A percentile compares a stretch with the other conserved stretches of the same genome.
These are phyloP conservation scores for Pseudotsuga menziesii DNA, from an alignment of 75 land plant genomes.

Conservation along the genomic window DNA sequence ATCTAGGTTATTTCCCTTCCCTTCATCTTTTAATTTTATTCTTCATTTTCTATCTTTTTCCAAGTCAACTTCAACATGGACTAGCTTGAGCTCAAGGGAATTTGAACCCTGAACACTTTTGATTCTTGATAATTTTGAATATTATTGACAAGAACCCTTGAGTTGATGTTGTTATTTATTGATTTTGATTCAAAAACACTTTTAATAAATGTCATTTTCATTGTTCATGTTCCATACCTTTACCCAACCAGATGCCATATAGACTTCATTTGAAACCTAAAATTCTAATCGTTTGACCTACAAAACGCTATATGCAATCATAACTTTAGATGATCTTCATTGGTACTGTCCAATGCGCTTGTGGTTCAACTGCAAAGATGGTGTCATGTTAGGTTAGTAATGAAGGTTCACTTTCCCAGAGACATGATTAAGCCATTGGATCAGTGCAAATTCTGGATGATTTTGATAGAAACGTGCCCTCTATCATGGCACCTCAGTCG, in stretches of 20 bases:
- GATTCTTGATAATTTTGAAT: background rate
- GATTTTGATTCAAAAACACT: background rate
- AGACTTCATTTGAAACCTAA: too few species aligned
- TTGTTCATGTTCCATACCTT: background rate
- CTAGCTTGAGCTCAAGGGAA: too few species aligned
- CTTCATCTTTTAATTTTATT: background rate
- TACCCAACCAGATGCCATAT: background rate
- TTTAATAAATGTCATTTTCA: background rate
- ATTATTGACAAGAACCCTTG: background rate
- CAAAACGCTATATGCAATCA: background rate
- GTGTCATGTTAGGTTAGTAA: background rate
- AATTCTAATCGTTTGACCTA: too few species aligned
- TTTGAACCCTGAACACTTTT: background rate
- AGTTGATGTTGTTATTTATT: background rate
- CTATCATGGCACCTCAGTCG: too few species aligned
- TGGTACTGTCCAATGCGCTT: background rate
- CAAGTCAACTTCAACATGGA: background rate
- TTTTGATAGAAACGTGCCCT: background rate
- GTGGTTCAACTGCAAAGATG: background rate
- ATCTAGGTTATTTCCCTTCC: constrained; percentile 13
- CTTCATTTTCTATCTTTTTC: background rate
- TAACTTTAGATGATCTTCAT: background rate
- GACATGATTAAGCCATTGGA: background rate
- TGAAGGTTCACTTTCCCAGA: background rate
- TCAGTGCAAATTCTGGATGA: background rate